Evolutionary conservation across 306 rosid genomes (phyloP).

Genomic region (Vigna nakashimae): DNA sequence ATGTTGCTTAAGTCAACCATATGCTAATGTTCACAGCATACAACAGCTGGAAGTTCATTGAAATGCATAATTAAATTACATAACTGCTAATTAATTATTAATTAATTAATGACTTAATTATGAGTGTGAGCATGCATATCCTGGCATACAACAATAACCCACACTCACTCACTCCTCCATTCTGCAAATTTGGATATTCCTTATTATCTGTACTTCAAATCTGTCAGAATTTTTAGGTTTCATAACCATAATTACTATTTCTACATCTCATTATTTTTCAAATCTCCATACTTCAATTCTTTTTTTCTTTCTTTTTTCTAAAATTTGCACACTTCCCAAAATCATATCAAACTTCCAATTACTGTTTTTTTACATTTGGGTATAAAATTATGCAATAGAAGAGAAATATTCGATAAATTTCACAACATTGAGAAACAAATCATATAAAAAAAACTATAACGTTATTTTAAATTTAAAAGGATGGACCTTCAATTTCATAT

Average conservation of each 20-base stretch:
- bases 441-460: too few species aligned
- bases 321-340: not conserved
- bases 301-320: not conserved
- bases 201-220: conserved; percentile 41
- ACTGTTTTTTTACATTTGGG: too few species aligned
- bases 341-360: not conserved
- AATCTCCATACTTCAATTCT: not conserved
- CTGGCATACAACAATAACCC: conserved; percentile 47
- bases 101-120: conserved; percentile 24
- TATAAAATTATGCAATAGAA: too few species aligned
- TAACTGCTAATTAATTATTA: too few species aligned
- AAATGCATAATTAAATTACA: conserved; percentile 33
- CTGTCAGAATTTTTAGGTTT: conserved; percentile 46
- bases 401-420: too few species aligned
- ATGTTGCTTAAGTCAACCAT: conserved; percentile 47
- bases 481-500: too few species aligned
- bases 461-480: too few species aligned
- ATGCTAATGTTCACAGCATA: conserved; percentile 44
- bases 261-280: not conserved
- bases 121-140: conserved; percentile 16
- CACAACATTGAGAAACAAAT: too few species aligned
- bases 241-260: conserved; percentile 37
- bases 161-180: conserved; percentile 1
- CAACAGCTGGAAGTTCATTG: conserved; percentile 62
- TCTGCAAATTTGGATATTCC: conserved; percentile 24